Evolutionary conservation across 2,329 filamentous ascomycete species (phyloP), one percentile per base, ranked within the genome.

Genomic region (Colletotrichum sp.): DNA sequence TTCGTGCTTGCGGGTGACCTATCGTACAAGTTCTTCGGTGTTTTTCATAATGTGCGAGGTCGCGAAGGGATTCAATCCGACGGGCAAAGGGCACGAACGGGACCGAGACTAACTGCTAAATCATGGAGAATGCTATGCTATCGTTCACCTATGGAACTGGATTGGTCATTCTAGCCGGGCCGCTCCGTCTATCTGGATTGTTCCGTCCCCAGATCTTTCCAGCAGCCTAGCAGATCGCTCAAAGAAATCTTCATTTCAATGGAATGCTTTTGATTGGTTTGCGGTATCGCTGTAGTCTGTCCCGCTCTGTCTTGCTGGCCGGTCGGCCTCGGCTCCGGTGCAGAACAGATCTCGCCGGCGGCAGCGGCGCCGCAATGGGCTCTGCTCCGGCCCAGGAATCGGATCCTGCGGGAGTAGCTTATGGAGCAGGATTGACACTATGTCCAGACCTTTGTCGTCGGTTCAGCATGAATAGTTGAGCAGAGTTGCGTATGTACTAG

Each of bases 401-500:
- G 59, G 18, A 14, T 21, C 18, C 12, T 24, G 43, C 43, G 0
- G 3, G 43, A 52, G n/a, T 0, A 24, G 3, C 0, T 1, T 61
- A 8, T 0, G 0, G 59, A 34, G 39, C 39, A n/a, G 18, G 59
- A 61, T 21, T 7, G 12, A 6, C 18, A 32, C 18, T 21, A 32
- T 30, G 0, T 52, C 43, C 43, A 52, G 18, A 0, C n/a, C 10
- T 21, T 7, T 4, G n/a, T n/a, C 18, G 0, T 0, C 39, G 0
- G 39, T 48, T n/a, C n/a, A 13, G 6, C n/a, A 13, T 21, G 43
- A 21, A 52, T 6, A 21, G 6, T 52, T 52, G n/a, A 52, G n/a
- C 43, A 52, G n/a, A 52, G 43, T 52, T 21, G 43, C 43, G 3
- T 52, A 4, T 21, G 2, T 21, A 21, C 28, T 1, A n/a, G 5